A percentile compares a stretch with the other conserved stretches of the same genome.
Conservation (phyloP, 129 eudicot genomes). For the Flaveria trinervia region DNA sequence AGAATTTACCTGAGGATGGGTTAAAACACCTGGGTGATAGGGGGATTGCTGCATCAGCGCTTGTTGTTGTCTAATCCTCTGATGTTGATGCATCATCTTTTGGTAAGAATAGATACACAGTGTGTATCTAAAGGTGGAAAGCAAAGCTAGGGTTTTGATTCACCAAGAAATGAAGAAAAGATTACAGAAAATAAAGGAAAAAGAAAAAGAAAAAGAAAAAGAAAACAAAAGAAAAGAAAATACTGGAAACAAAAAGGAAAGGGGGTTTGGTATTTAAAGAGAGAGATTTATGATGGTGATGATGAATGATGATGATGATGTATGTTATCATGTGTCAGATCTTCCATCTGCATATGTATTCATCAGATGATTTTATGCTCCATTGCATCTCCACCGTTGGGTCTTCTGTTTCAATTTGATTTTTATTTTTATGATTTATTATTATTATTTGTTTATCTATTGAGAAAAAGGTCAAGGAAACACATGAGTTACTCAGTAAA, state of each 20-base stretch:
- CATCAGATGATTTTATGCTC: slow-evolving; percentile 10
- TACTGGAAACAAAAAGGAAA: slow-evolving; percentile 16
- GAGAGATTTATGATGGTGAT: slow-evolving; percentile 39
- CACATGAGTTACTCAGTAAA: neutral
- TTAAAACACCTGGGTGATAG: slow-evolving; percentile 81
- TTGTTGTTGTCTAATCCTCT: slow-evolving; percentile 62
- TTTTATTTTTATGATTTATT: too few relatives aligned
- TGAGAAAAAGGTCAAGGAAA: neutral
- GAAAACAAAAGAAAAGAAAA: slow-evolving; percentile 1
- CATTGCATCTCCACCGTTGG: slow-evolving; percentile 27
- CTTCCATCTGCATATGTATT: slow-evolving; percentile 23
- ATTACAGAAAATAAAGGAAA: neutral
- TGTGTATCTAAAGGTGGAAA: slow-evolving; percentile 22
- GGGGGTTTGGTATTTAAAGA: slow-evolving; percentile 23
- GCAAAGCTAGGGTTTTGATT: slow-evolving; percentile 36
- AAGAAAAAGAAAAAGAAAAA: neutral
- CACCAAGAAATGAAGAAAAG: slow-evolving; percentile 4
- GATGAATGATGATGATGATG: slow-evolving; percentile 28
- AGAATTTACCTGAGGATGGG: slow-evolving; percentile 54
- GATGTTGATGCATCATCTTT: slow-evolving; percentile 56
- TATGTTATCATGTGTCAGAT: slow-evolving; percentile 32
- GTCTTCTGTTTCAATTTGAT: neutral
- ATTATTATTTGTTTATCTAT: neutral
- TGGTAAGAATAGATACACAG: neutral
- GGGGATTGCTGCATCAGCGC: slow-evolving; percentile 66